These are phyloP conservation scores for Amanita phalloides DNA, from an alignment of 768 basidiomycete genomes.

Conservation along the genomic window DNA sequence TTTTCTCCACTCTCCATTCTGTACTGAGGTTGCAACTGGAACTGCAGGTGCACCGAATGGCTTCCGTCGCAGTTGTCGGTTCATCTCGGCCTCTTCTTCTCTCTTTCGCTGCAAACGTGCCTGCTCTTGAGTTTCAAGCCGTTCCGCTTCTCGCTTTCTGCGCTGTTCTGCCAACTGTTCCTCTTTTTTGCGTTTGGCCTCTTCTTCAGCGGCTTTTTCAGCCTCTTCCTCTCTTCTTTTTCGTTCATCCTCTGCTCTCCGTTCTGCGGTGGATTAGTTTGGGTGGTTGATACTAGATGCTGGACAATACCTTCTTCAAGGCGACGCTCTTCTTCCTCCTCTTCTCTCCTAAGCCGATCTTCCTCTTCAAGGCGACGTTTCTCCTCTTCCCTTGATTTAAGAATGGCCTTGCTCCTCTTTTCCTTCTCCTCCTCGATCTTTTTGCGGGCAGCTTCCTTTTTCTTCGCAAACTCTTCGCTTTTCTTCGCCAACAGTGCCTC, in stretches of 20 bases:
- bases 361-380: conserved; percentile 30
- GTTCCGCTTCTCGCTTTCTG: conserved; percentile 38
- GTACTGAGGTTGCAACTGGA: neutral
- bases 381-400: conserved; percentile 54
- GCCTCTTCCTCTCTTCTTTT: conserved; percentile 38
- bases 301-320: conserved; percentile 38
- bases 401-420: conserved; percentile 46
- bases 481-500: conserved; percentile 45
- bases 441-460: conserved; percentile 40
- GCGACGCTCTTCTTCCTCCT: conserved; percentile 42
- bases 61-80: conserved; percentile 22
- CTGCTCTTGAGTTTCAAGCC: conserved; percentile 39
- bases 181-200: conserved; percentile 51
- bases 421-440: conserved; percentile 84
- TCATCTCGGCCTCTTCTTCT: conserved; percentile 61
- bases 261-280: conserved; percentile 24
- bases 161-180: conserved; percentile 41
- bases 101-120: conserved; percentile 51
- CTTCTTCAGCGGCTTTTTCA: conserved; percentile 34
- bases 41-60: neutral
- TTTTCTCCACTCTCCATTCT: conserved; percentile 12
- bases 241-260: conserved; percentile 43
- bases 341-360: conserved; percentile 24
- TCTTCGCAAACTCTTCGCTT: conserved; percentile 54
- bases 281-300: neutral